Base-by-base conservation (phyloP, 192 early-diverging fungal species). In the Coemansia sp. region DNA sequence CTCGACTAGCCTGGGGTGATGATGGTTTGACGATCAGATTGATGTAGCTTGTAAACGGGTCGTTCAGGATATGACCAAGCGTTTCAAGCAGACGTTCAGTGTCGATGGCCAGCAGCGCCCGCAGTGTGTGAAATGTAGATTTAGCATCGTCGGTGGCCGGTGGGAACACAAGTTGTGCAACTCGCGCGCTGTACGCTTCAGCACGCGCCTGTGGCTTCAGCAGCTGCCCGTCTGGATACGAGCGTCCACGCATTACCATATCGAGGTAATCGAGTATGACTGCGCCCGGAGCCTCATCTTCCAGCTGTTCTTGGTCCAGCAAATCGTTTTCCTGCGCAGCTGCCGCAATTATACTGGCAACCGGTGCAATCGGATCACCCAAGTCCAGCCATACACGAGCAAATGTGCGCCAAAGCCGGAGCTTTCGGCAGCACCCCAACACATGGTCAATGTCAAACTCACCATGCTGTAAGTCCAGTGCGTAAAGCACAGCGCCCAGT, bases 361-460 rank as follows among this genome's bases (percentile, higher is more conserved):
- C 47, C 14, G 76, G 71, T 19, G 76, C 68, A 37, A 67, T 45
- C 5, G 76, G 76, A 38, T 81, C 78, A 52, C 72, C 73, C 69
- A 75, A 61, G 43, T 60, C 57, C 24, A 81, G 60, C 78, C 78
- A 81, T 3, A 81, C 78, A 12, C 78, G 73, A n/a, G 78, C 72
- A 72, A 75, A 81, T 24, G 78, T 75, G n/a, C 78, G 61, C 78
- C 78, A 81, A 35, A 81, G 62, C 6, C 60, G 65, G 59, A 72
- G 69, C 13, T 48, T 35, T 20, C 66, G 72, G 27, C 78, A 81
- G 38, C 66, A 75, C 37, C 43, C 57, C 35, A 81, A 58, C 13
- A 81, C 78, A 4, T 65, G 61, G 54, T 81, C 78, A 48, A 75
- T 54, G 49, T 81, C 78, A 61, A 81, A 81, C 29, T 81, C 73